A percentile compares a stretch with the other conserved stretches of the same genome.
These are phyloP conservation scores for Lactifluus volemus DNA, from an alignment of 768 basidiomycete species.

Conservation along the genomic window DNA sequence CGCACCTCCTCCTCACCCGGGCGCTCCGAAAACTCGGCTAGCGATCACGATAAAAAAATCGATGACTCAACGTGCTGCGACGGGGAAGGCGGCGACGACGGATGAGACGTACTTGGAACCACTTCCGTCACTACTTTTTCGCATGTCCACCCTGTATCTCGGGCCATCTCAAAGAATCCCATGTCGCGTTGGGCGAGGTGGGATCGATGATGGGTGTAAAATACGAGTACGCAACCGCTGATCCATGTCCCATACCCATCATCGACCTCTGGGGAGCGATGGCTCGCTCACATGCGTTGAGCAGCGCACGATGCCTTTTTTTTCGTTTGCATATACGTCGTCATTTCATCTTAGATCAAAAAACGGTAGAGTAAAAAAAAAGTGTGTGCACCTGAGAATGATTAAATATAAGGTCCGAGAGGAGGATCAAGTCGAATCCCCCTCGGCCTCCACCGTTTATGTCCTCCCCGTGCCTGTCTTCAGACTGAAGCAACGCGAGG, in stretches of 20 bases:
- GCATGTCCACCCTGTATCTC: constrained; percentile 58
- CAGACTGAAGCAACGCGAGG: constrained; percentile 28
- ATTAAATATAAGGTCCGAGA: constrained; percentile 93
- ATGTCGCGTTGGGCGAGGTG: constrained; percentile 77
- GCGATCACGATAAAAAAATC: neutral
- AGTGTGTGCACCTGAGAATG: constrained; percentile 66
- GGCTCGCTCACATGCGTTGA: constrained; percentile 57
- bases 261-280: constrained; percentile 19
- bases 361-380: neutral
- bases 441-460: constrained; percentile 18
- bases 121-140: constrained; percentile 57
- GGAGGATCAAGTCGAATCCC: constrained; percentile 71
- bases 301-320: constrained; percentile 67
- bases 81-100: neutral
- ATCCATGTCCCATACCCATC: too few species aligned
- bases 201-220: constrained; percentile 85
- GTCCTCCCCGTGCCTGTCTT: too few species aligned
- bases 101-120: constrained; percentile 44
- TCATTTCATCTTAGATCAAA: neutral
- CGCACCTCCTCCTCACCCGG: constrained; percentile 68
- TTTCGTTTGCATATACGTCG: neutral
- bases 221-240: constrained; percentile 51
- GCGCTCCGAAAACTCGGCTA: constrained; percentile 87
- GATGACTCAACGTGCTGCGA: neutral
- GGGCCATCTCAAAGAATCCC: constrained; percentile 66